A percentile compares a stretch with the other conserved stretches of the same genome.
Evolutionary conservation across 1,284 basidiomycete species (phyloP).

Genomic region (Gymnopus androsaceus): DNA sequence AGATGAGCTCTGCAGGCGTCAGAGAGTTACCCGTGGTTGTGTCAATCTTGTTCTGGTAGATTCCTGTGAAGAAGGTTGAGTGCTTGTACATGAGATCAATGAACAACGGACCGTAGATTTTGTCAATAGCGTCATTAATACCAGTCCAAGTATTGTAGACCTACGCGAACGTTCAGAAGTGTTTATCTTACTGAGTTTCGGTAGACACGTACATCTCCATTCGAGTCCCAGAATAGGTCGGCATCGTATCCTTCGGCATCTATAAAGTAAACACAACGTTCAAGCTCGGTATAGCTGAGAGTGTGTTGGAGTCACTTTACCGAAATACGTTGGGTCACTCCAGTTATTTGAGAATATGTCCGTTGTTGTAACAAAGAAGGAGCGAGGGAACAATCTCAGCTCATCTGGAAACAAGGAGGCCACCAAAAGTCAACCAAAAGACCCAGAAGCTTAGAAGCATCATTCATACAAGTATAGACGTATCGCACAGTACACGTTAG

Average conservation of each 20-base stretch:
- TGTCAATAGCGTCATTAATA: conserved; percentile 40
- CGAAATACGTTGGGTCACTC: conserved; percentile 47
- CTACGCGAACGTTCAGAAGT: conserved; percentile 13
- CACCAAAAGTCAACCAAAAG: not conserved
- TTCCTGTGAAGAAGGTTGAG: too few relatives aligned
- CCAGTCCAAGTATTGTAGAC: conserved; percentile 40
- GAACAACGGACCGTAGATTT: conserved; percentile 37
- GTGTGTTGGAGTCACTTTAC: conserved; percentile 17
- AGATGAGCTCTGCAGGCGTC: conserved; percentile 37
- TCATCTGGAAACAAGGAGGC: conserved; percentile 29
- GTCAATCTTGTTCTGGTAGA: too few relatives aligned
- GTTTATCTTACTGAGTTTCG: not conserved
- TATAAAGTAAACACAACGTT: conserved; percentile 7
- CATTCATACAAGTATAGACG: conserved; percentile 36
- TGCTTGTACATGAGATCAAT: too few relatives aligned
- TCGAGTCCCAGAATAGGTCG: conserved; percentile 43
- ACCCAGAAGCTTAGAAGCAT: not conserved
- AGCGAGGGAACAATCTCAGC: conserved; percentile 38
- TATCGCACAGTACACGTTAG: conserved; percentile 37
- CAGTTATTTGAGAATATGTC: conserved; percentile 44
- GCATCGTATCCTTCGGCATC: conserved; percentile 43
- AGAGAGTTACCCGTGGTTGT: too few relatives aligned
- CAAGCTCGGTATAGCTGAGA: not conserved
- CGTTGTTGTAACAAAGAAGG: conserved; percentile 41
- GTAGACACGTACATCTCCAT: conserved; percentile 31